A percentile compares a stretch with the other conserved stretches of the same genome.
These are phyloP conservation scores for Ustilago sp. DNA, from an alignment of 1,284 basidiomycete genomes.

Conservation along the genomic window DNA sequence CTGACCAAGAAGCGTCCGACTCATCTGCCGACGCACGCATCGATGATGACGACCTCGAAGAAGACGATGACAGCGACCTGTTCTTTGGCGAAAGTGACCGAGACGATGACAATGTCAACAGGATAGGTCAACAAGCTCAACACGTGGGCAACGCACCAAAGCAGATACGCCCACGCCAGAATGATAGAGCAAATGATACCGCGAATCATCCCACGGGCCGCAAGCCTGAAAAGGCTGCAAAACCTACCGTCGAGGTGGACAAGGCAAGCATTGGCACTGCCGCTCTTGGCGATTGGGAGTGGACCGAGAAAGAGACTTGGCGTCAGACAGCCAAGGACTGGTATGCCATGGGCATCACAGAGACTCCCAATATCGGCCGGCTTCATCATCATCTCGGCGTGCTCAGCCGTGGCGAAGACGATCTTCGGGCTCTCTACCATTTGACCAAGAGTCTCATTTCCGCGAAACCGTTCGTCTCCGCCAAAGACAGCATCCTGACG, in stretches of 20 bases:
- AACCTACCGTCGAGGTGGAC: constrained; percentile 36
- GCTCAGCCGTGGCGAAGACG: constrained; percentile 79
- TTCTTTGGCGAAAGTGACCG: constrained; percentile 2
- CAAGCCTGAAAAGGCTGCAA: constrained; percentile 1
- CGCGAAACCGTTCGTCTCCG: constrained; percentile 81
- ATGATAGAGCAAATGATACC: not conserved
- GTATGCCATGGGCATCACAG: constrained; percentile 87
- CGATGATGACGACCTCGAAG: constrained; percentile 38
- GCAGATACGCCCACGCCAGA: not conserved
- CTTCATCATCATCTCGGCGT: constrained; percentile 95
- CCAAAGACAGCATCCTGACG: constrained; percentile 86
- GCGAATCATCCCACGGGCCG: not conserved
- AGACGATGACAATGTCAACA: constrained; percentile 4
- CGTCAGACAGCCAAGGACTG: constrained; percentile 87
- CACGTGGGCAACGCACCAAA: not conserved
- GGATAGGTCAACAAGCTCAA: not conserved
- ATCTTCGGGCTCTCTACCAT: constrained; percentile 88
- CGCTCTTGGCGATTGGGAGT: constrained; percentile 85
- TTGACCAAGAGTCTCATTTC: constrained; percentile 83
- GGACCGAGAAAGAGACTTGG: constrained; percentile 95
- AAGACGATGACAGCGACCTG: constrained; percentile 21
- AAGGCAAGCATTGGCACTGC: constrained; percentile 81
- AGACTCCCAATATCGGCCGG: constrained; percentile 89
- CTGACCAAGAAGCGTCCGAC: not conserved
- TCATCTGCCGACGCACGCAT: constrained; percentile 26